Base-by-base conservation (phyloP, 495 filamentous ascomycete species). In the Xylaria nigripes region DNA sequence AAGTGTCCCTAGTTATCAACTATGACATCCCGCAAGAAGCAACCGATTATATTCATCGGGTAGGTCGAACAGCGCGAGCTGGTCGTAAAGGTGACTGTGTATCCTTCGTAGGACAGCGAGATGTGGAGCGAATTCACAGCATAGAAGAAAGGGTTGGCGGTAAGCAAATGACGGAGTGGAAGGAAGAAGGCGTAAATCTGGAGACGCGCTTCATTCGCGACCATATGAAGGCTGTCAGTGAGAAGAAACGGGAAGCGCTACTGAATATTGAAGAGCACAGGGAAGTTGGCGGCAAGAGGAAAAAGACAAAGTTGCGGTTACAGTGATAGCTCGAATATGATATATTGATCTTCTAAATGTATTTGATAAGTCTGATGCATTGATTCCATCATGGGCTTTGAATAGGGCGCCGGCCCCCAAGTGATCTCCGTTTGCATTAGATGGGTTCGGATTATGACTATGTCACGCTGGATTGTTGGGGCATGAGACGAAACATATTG, bases 41-140 rank as follows among this genome's bases (percentile, higher is more conserved):
- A 30, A 93, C 96, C 66, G 94, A 96, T 67, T 99, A 97, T 61
- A 89, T 99, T 55, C 93, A 99, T 70, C 85, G 93, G 19, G 91
- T 95, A 50, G 93, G 93, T 62, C 85, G 93, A 62, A 99, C 93
- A 10, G 93, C 94, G 7, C 81, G 93, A 76, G 93, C 93, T 6
- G 93, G 94, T 0, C 78, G 87, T 41, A 72, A 69, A 23, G 93
- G 93, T 63, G 84, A 89, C 52, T 83, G 85, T 2, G 83, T 96
- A 15, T 96, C 90, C 13, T 78, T 99, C 53, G 83, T 99, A 2
- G 93, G 91, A 22, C 92, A 96, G 76, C 75, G 90, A 53, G 93
- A 97, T 66, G 89, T 96, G 2, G 79, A 86, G 58, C 76, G 96
- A 6, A 80, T 97, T 16, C 74, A 90, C 45, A 87, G 86, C 6